phyloP scores from a whole-genome alignment of 495 filamentous ascomycete genomes.

The Staphylotrichum longicolle region DNA sequence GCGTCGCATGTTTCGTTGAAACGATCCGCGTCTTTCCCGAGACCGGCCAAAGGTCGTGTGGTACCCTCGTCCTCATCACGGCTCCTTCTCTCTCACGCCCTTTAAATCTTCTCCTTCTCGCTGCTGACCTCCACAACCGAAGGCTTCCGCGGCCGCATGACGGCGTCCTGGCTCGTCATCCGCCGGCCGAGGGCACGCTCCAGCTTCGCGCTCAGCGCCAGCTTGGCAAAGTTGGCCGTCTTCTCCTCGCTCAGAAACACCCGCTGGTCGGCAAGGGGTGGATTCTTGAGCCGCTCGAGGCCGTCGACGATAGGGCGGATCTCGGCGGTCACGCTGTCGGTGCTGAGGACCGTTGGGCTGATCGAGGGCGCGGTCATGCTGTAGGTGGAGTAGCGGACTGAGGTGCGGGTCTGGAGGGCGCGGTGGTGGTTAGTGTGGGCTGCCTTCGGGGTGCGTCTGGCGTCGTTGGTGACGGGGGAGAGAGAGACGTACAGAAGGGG shows the following conservation, averaged over 20 bases:
- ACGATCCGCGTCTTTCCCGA: no score
- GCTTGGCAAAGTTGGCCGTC: conserved; percentile 78
- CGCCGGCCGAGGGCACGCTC: conserved; percentile 86
- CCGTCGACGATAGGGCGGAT: conserved; percentile 79
- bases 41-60: no score
- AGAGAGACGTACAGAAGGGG: conserved; percentile 62
- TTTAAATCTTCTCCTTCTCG: conserved; percentile 40
- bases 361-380: conserved; percentile 67
- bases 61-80: no score
- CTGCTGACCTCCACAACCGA: conserved; percentile 29
- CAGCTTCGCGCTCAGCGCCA: conserved; percentile 89
- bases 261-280: conserved; percentile 77
- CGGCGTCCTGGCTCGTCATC: conserved; percentile 89
- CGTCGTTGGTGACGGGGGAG: background rate
- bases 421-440: conserved; percentile 15
- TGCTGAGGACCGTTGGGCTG: conserved; percentile 58
- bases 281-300: conserved; percentile 88
- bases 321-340: conserved; percentile 63
- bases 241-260: conserved; percentile 81
- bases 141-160: conserved; percentile 62
- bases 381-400: conserved; percentile 78
- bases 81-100: background rate
- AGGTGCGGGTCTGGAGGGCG: conserved; percentile 55
- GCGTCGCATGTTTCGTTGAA: no score
- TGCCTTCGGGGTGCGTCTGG: conserved; percentile 6